Percentiles rank a stretch among this genome's conserved stretches.
These are phyloP conservation scores for Ilyonectria destructans DNA, from an alignment of 2,329 filamentous ascomycete genomes.

Conservation along the genomic window DNA sequence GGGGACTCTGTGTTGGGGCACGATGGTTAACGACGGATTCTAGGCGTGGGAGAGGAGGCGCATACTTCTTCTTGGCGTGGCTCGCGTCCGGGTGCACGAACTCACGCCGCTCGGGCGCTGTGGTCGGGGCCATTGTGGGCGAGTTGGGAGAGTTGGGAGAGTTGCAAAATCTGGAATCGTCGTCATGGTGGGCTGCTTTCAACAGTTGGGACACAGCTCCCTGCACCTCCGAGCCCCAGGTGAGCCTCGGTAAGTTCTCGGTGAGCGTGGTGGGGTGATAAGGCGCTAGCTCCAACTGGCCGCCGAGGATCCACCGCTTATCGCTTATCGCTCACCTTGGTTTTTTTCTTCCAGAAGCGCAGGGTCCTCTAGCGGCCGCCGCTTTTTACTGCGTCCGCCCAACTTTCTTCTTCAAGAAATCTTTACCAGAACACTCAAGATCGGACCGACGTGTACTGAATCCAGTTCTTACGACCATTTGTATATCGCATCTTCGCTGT, in stretches of 20 bases:
- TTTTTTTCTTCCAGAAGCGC: constrained; percentile 49
- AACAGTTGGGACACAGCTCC: constrained; percentile 46
- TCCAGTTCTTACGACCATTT: neutral
- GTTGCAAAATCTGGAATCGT: constrained; percentile 45
- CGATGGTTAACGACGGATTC: constrained; percentile 30
- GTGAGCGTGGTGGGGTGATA: constrained; percentile 40
- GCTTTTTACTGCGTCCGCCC: neutral
- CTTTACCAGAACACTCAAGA: constrained; percentile 4
- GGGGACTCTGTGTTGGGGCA: constrained; percentile 55
- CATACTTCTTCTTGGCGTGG: constrained; percentile 69
- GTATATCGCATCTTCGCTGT: no score
- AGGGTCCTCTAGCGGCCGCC: constrained; percentile 36
- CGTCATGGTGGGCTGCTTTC: constrained; percentile 49
- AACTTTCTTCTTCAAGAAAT: constrained; percentile 18
- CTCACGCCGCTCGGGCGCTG: constrained; percentile 50
- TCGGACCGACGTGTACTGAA: neutral
- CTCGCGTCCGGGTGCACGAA: constrained; percentile 66
- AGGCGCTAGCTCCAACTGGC: constrained; percentile 30
- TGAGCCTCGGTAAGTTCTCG: constrained; percentile 38
- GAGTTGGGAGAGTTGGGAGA: constrained; percentile 35
- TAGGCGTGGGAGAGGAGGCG: neutral
- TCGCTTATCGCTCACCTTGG: constrained; percentile 51
- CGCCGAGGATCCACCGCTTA: constrained; percentile 39
- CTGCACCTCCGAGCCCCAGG: constrained; percentile 37
- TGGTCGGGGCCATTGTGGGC: constrained; percentile 59